Conservation (phyloP, 83 land plant genomes). For the Larix sibirica region DNA sequence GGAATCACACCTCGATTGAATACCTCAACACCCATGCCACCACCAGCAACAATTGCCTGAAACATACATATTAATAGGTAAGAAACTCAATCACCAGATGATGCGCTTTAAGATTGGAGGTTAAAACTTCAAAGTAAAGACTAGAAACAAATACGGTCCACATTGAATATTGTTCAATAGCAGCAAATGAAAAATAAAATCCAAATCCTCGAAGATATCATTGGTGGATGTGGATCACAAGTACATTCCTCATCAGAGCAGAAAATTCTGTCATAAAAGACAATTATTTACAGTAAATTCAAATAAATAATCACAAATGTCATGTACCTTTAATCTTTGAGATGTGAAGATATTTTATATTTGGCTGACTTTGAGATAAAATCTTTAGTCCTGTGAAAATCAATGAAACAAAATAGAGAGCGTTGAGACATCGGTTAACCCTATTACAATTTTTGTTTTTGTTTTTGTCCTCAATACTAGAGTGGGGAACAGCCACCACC, state of each 20-base stretch:
- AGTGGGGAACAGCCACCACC: too few species aligned
- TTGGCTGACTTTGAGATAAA: too few species aligned
- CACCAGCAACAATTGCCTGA: slow-evolving; percentile 95
- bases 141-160: background rate
- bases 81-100: background rate
- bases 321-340: background rate
- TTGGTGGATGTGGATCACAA: background rate
- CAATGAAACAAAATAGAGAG: too few species aligned
- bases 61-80: background rate
- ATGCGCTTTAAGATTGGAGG: background rate
- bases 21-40: slow-evolving; percentile 94
- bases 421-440: too few species aligned
- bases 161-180: background rate
- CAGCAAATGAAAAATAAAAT: background rate
- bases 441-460: too few species aligned
- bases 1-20: slow-evolving; percentile 97
- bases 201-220: background rate
- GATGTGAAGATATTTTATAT: too few species aligned
- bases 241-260: background rate
- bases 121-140: background rate
- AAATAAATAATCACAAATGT: background rate
- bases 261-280: background rate
- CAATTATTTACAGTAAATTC: background rate
- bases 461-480: too few species aligned
- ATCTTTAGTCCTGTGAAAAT: too few species aligned